Conservation (phyloP, 164 flowering plant species). For the Brasenia schreberi region DNA sequence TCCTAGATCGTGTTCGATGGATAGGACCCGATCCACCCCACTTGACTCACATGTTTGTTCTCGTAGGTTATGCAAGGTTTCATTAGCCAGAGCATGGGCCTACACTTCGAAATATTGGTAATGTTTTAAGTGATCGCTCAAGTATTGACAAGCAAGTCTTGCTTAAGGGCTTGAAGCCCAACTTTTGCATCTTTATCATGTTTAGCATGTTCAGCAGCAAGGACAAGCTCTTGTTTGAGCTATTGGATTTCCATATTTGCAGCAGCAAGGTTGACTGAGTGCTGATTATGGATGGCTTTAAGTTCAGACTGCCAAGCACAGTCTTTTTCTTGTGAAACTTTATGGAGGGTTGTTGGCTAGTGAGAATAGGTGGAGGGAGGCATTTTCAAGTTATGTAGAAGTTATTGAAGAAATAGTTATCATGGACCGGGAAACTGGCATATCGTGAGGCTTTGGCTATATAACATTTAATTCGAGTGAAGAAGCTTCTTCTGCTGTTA, state of each 20-base stretch:
- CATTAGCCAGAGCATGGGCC: constrained; percentile 33
- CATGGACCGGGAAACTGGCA: too few species aligned
- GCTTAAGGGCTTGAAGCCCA: constrained; percentile 40
- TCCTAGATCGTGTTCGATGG: too few species aligned
- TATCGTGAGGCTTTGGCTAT: too few species aligned
- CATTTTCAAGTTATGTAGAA: too few species aligned
- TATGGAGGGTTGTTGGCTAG: constrained; percentile 7
- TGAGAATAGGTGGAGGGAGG: too few species aligned
- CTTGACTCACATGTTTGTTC: too few species aligned
- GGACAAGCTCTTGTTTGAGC: constrained; percentile 50
- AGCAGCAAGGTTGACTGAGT: constrained; percentile 32
- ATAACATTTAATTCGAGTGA: too few species aligned
- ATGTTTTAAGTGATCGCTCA: constrained; percentile 39
- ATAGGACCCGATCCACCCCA: too few species aligned
- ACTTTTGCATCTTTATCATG: constrained; percentile 23
- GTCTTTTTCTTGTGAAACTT: constrained; percentile 33
- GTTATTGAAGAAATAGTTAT: too few species aligned
- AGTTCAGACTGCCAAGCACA: constrained; percentile 43
- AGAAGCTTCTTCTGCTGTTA: too few species aligned
- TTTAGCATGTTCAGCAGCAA: constrained; percentile 26
- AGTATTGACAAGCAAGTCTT: constrained; percentile 40
- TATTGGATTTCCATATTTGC: constrained; percentile 53
- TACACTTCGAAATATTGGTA: constrained; percentile 57
- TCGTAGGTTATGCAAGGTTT: constrained; percentile 52
- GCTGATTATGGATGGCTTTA: constrained; percentile 34